phyloP scores from a whole-genome alignment of 192 early-diverging fungal species.

The Cladochytrium replicatum region DNA sequence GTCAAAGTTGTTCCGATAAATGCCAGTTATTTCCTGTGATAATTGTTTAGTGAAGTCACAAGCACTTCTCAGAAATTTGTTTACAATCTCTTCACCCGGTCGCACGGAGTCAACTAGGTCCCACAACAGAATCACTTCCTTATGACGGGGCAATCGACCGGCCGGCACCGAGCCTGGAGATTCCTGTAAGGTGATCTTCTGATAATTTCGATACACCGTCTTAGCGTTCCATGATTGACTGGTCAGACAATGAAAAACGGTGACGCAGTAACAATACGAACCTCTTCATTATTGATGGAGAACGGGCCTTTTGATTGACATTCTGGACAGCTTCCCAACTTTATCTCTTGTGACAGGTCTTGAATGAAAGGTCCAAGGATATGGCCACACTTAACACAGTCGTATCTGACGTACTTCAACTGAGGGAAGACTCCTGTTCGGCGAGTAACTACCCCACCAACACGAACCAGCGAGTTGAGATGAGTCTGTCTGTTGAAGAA shows the following conservation, averaged over 20 bases:
- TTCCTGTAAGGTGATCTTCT: constrained; percentile 91
- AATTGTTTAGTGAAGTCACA: background rate
- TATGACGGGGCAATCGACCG: constrained; percentile 85
- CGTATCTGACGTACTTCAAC: constrained; percentile 92
- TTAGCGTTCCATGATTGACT: too few species aligned
- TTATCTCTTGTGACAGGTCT: constrained; percentile 80
- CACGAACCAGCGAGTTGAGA: constrained; percentile 83
- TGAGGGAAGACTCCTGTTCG: constrained; percentile 95
- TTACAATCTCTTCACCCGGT: constrained; percentile 90
- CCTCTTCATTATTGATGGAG: constrained; percentile 78
- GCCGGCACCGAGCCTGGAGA: constrained; percentile 90
- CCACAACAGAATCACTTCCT: constrained; percentile 89
- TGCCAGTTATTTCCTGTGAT: constrained; percentile 74
- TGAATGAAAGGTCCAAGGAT: constrained; percentile 90
- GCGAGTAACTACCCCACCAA: constrained; percentile 85
- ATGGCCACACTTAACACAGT: constrained; percentile 87
- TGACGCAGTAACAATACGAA: constrained; percentile 8
- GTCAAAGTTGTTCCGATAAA: constrained; percentile 95
- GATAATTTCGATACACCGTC: constrained; percentile 96
- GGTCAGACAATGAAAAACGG: too few species aligned
- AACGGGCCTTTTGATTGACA: constrained; percentile 93
- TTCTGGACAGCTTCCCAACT: constrained; percentile 67
- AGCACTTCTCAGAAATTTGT: background rate
- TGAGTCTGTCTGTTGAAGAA: constrained; percentile 57
- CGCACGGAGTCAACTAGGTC: constrained; percentile 92